Conservation (phyloP, 2,329 filamentous ascomycete species). For the Hortaea werneckii region DNA sequence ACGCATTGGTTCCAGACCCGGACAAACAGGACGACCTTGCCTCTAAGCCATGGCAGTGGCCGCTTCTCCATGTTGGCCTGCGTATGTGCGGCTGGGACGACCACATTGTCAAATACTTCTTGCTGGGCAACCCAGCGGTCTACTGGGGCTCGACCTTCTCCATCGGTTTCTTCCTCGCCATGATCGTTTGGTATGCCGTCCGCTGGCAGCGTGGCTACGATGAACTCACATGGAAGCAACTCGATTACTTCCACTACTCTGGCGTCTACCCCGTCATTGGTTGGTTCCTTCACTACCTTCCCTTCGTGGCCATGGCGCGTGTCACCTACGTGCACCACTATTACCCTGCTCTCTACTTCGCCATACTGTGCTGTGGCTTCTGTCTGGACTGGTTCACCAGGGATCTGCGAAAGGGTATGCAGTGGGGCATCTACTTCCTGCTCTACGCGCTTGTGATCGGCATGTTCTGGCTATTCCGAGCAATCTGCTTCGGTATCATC, state of each 20-base stretch:
- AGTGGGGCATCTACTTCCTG: constrained; percentile 59
- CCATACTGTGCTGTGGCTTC: constrained; percentile 83
- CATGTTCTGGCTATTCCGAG: constrained; percentile 82
- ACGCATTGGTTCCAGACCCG: constrained; percentile 90
- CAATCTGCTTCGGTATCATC: constrained; percentile 92
- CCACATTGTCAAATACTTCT: constrained; percentile 91
- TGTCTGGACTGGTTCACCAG: constrained; percentile 73
- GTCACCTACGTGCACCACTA: constrained; percentile 99
- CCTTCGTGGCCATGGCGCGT: constrained; percentile 94
- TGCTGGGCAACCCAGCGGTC: constrained; percentile 88
- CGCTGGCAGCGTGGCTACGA: constrained; percentile 93
- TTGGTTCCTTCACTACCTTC: constrained; percentile 93
- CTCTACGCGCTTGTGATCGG: constrained; percentile 68
- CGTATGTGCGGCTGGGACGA: constrained; percentile 99
- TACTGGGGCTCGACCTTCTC: constrained; percentile 89
- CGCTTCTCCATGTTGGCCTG: constrained; percentile 84
- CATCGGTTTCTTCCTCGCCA: constrained; percentile 59
- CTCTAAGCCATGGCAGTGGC: constrained; percentile 98
- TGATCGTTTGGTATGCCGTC: constrained; percentile 75
- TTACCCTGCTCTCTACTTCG: constrained; percentile 96
- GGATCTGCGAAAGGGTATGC: constrained; percentile 52
- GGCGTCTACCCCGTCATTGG: constrained; percentile 84
- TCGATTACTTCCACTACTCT: constrained; percentile 91
- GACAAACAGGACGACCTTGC: constrained; percentile 98
- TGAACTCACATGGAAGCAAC: constrained; percentile 67